Percentiles rank a stretch among this genome's conserved stretches.
These are phyloP conservation scores for Polyplosphaeria fusca DNA, from an alignment of 495 filamentous ascomycete species.

Conservation along the genomic window DNA sequence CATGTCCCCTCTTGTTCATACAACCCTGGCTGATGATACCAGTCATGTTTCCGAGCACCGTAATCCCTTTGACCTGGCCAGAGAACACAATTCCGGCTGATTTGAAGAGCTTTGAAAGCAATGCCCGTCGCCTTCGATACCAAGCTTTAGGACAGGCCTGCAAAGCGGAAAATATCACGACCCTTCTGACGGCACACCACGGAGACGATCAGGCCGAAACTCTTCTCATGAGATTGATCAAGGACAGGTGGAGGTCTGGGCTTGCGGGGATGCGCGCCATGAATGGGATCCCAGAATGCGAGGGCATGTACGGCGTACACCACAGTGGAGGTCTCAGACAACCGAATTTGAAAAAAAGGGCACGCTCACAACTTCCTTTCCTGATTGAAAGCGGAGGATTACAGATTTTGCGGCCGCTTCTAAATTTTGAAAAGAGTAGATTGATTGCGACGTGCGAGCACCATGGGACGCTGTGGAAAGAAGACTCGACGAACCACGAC, in stretches of 20 bases:
- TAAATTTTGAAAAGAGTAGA: constrained; percentile 67
- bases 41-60: too few species aligned
- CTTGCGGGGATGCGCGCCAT: constrained; percentile 64
- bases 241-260: constrained; percentile 59
- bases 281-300: constrained; percentile 75
- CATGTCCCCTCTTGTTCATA: too few species aligned
- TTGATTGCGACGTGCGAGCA: constrained; percentile 70
- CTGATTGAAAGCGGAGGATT: constrained; percentile 66
- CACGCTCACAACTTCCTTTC: constrained; percentile 17
- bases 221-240: constrained; percentile 67
- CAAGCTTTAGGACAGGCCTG: constrained; percentile 64
- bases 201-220: constrained; percentile 86
- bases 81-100: constrained; percentile 39
- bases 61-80: constrained; percentile 52
- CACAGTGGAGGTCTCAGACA: constrained; percentile 55
- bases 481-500: constrained; percentile 83
- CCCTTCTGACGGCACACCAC: constrained; percentile 77
- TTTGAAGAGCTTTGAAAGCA: constrained; percentile 68
- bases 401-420: constrained; percentile 68
- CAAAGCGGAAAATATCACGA: constrained; percentile 44
- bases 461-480: constrained; percentile 66
- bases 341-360: neutral
- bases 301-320: constrained; percentile 66
- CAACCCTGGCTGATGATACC: too few species aligned
- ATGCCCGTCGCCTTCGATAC: constrained; percentile 74